A percentile compares a stretch with the other conserved stretches of the same genome.
Evolutionary conservation across 345 rosid species (phyloP).

Genomic region (Gossypium ekmanianum): DNA sequence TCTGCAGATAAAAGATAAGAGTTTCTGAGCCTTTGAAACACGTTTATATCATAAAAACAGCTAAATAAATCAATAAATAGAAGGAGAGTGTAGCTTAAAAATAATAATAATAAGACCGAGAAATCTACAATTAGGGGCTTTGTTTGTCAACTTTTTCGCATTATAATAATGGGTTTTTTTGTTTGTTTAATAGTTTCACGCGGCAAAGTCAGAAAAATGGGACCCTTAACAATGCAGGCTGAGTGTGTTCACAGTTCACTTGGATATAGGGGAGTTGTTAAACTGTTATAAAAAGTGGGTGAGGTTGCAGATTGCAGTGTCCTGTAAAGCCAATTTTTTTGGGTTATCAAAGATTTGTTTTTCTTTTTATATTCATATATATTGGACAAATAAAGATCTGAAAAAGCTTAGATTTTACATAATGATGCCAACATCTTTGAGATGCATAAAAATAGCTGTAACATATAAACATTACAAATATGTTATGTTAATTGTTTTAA

Average conservation of each 20-base stretch:
- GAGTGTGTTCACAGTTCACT: neutral
- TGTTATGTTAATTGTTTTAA: too few relatives aligned
- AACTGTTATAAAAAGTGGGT: slow-evolving; percentile 21
- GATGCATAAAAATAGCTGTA: too few relatives aligned
- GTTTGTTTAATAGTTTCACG: slow-evolving; percentile 18
- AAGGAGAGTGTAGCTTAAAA: neutral
- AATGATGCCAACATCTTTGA: neutral
- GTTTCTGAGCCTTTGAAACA: slow-evolving; percentile 17
- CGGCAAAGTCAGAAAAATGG: slow-evolving; percentile 17
- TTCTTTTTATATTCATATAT: too few relatives aligned
- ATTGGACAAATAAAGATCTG: neutral
- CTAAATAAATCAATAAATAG: neutral
- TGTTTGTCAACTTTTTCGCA: neutral
- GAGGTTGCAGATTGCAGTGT: neutral
- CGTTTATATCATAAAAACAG: neutral
- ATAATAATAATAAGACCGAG: neutral
- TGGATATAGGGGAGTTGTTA: slow-evolving; percentile 4
- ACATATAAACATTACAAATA: too few relatives aligned
- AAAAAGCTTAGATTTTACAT: slow-evolving; percentile 14
- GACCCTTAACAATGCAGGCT: slow-evolving; percentile 9
- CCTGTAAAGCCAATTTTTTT: slow-evolving; percentile 4
- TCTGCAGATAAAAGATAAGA: slow-evolving; percentile 23
- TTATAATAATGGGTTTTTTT: neutral
- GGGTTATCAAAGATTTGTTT: slow-evolving; percentile 5
- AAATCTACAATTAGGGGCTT: neutral